Percentiles rank a stretch among this genome's conserved stretches.
These are phyloP conservation scores for Fusarium sp. DNA, from an alignment of 2,329 filamentous ascomycete species.

Conservation along the genomic window DNA sequence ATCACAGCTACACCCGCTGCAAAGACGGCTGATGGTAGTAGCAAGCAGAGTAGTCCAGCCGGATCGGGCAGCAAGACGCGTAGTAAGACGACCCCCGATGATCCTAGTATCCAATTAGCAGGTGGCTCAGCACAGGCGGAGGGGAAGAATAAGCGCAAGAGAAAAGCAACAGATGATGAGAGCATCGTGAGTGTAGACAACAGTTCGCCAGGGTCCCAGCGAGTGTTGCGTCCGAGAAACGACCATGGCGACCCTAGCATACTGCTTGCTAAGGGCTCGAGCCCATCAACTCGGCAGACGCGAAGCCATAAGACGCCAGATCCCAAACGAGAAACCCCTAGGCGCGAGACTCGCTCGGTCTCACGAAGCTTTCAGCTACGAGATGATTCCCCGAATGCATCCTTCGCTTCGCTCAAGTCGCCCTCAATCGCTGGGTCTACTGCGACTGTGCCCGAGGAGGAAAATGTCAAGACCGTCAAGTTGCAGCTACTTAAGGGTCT, in stretches of 20 bases:
- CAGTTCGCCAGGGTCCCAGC: constrained; percentile 43
- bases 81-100: constrained; percentile 45
- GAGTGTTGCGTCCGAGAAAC: constrained; percentile 50
- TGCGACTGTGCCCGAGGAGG: constrained; percentile 43
- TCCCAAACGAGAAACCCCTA: constrained; percentile 39
- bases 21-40: constrained; percentile 26
- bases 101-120: constrained; percentile 45
- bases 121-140: constrained; percentile 39
- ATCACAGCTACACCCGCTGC: constrained; percentile 42
- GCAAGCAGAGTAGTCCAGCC: constrained; percentile 37
- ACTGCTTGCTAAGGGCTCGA: constrained; percentile 44
- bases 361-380: constrained; percentile 39
- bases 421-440: constrained; percentile 50
- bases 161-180: constrained; percentile 33
- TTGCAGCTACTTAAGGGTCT: constrained; percentile 63
- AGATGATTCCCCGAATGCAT: constrained; percentile 42
- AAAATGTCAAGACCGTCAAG: constrained; percentile 58
- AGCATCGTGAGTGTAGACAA: constrained; percentile 30
- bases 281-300: constrained; percentile 41
- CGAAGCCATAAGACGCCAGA: constrained; percentile 46
- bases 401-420: constrained; percentile 43
- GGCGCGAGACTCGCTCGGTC: constrained; percentile 46
- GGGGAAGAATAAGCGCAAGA: constrained; percentile 43
- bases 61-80: constrained; percentile 49
- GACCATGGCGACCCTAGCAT: constrained; percentile 47